Evolutionary conservation across 192 early-diverging fungal genomes (phyloP).

Genomic region (Piromyces finnis): DNA sequence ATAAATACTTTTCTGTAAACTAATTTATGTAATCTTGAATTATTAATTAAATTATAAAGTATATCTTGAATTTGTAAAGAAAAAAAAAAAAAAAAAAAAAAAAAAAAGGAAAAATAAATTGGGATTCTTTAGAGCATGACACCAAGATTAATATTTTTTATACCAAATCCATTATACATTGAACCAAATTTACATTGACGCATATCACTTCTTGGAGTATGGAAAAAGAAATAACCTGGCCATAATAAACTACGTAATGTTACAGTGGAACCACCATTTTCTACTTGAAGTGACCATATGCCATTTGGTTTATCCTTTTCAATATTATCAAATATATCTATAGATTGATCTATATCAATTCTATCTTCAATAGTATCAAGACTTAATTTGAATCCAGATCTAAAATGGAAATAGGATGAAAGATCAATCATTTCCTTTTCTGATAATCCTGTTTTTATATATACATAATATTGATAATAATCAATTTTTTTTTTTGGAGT

Average conservation of each 20-base stretch:
- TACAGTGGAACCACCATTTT: constrained; percentile 17
- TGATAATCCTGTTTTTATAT: constrained; percentile 19
- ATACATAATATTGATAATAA: no score
- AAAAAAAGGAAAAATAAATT: no score
- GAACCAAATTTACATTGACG: constrained; percentile 15
- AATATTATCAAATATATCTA: constrained; percentile 34
- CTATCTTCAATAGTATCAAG: constrained; percentile 18
- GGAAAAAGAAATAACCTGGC: constrained; percentile 34
- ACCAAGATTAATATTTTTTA: constrained; percentile 27
- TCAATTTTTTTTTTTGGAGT: no score
- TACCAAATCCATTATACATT: constrained; percentile 27
- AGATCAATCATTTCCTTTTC: constrained; percentile 16
- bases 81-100: no score
- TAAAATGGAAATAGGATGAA: constrained; percentile 28
- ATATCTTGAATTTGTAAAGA: no score
- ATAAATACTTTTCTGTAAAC: no score
- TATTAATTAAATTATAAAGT: no score
- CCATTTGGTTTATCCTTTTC: constrained; percentile 25
- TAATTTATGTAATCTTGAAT: no score
- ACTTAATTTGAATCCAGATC: constrained; percentile 30
- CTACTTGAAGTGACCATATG: constrained; percentile 27
- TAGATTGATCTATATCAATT: constrained; percentile 18
- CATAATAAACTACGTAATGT: constrained; percentile 27
- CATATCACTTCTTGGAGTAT: constrained; percentile 11
- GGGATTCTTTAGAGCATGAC: constrained; percentile 22